Percentiles rank a stretch among this genome's conserved stretches.
Conservation (phyloP, 306 rosid species). For the Chamaecrista fasciculata region DNA sequence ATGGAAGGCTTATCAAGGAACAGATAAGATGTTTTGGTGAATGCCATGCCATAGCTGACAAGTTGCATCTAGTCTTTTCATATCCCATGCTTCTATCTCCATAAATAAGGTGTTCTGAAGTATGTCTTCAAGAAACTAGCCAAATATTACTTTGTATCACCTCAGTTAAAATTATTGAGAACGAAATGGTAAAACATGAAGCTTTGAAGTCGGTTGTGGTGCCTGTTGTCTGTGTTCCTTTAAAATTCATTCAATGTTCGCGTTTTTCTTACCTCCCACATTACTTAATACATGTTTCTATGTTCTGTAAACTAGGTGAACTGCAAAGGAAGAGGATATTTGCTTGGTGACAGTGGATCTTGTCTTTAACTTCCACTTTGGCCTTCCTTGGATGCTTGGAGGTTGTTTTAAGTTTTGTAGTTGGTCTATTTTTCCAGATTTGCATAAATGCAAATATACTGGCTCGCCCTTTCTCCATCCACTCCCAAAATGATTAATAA, state of each 20-base stretch:
- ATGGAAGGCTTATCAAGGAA: conserved; percentile 12
- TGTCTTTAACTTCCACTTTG: conserved; percentile 3
- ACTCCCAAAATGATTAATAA: not conserved
- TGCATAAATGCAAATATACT: not conserved
- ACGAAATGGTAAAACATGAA: not conserved
- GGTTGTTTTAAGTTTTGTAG: conserved; percentile 12
- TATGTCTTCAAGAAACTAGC: not conserved
- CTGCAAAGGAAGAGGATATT: conserved; percentile 15
- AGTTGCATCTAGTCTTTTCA: conserved; percentile 19
- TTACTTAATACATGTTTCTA: conserved; percentile 13
- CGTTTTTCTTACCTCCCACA: conserved; percentile 14
- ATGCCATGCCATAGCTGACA: conserved; percentile 16
- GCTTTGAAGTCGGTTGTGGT: not conserved
- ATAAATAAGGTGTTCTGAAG: not conserved
- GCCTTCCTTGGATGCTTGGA: not conserved
- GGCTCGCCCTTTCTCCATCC: not conserved
- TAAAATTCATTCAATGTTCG: not conserved
- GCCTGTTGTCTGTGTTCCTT: conserved; percentile 11
- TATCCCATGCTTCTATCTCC: conserved; percentile 7
- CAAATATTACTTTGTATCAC: conserved; percentile 3
- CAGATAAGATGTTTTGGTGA: conserved; percentile 2
- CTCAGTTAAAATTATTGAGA: conserved; percentile 3
- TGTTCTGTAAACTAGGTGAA: conserved; percentile 25
- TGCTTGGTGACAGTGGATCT: not conserved
- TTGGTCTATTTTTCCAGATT: not conserved